A percentile compares a stretch with the other conserved stretches of the same genome.
Evolutionary conservation across 1,139 yeast genomes (phyloP).

Genomic region (Scheffersomyces stambukii): DNA sequence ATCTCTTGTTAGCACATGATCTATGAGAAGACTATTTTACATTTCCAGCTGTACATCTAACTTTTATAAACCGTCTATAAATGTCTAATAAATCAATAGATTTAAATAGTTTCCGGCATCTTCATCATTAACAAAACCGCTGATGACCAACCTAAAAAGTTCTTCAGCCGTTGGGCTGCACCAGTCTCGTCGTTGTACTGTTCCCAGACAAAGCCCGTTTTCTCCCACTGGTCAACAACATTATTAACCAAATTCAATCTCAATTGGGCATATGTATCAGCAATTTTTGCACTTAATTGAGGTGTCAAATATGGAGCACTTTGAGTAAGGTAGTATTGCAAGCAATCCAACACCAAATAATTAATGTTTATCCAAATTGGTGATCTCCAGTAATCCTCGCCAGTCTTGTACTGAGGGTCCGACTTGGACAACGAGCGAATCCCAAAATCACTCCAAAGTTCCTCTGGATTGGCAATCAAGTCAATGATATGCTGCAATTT

Average conservation of each 20-base stretch:
- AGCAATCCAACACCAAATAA: conserved; percentile 70
- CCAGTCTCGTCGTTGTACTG: conserved; percentile 83
- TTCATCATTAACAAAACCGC: conserved; percentile 76
- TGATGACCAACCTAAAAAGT: conserved; percentile 94
- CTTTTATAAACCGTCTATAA: not conserved
- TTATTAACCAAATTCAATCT: conserved; percentile 67
- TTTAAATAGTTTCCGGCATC: conserved; percentile 52
- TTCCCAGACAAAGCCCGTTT: conserved; percentile 86
- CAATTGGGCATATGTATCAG: conserved; percentile 47
- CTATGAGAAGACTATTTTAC: not conserved
- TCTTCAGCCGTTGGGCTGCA: conserved; percentile 74
- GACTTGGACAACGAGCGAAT: conserved; percentile 73
- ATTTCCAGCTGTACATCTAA: not conserved
- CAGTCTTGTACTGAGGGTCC: conserved; percentile 65
- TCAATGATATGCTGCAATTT: conserved; percentile 52
- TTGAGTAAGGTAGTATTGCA: conserved; percentile 47
- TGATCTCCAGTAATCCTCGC: conserved; percentile 94
- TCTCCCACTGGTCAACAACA: conserved; percentile 61
- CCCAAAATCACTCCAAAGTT: conserved; percentile 78
- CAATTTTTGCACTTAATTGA: conserved; percentile 31
- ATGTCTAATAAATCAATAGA: conserved; percentile 2
- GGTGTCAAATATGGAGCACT: conserved; percentile 19
- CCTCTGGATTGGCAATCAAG: conserved; percentile 61
- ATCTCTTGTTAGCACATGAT: not conserved
- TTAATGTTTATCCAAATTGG: conserved; percentile 93